phyloP scores from a whole-genome alignment of 805 yeast genomes.

The Saturnispora kantuleensis region DNA sequence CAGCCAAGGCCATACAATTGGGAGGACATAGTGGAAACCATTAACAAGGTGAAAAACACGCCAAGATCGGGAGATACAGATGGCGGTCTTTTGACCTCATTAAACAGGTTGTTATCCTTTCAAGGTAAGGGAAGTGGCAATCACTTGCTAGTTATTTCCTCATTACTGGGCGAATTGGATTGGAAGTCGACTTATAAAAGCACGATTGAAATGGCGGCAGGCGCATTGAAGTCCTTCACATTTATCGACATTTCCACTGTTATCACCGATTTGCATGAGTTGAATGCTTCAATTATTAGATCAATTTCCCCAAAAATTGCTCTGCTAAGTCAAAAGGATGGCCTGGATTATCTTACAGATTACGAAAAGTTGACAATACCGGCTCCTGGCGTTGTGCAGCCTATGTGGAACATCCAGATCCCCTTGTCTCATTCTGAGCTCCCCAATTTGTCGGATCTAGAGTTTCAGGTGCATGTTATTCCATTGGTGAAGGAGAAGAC shows the following conservation, averaged over 20 bases:
- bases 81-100: neutral
- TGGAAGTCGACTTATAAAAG: slow-evolving; percentile 1
- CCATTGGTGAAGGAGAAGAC: slow-evolving; percentile 9
- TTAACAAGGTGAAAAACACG: slow-evolving; percentile 2
- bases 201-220: neutral
- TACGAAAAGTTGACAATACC: slow-evolving; percentile 3
- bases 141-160: slow-evolving; percentile 3
- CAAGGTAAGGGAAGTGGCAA: neutral
- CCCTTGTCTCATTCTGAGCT: slow-evolving; percentile 2
- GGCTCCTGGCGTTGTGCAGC: slow-evolving; percentile 2
- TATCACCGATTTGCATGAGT: neutral
- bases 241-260: neutral
- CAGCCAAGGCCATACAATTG: neutral
- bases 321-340: neutral
- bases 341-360: slow-evolving; percentile 3
- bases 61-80: neutral
- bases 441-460: slow-evolving; percentile 3
- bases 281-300: neutral
- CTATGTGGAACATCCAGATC: neutral
- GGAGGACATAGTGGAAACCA: slow-evolving; percentile 1
- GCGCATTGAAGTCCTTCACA: neutral
- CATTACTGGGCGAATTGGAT: neutral
- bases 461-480: slow-evolving; percentile 7
- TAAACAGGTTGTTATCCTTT: neutral
- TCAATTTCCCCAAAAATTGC: neutral